Percentiles rank a stretch among this genome's conserved stretches.
Conservation (phyloP, 31 red algal species). For the Porphyra umbilicalis region DNA sequence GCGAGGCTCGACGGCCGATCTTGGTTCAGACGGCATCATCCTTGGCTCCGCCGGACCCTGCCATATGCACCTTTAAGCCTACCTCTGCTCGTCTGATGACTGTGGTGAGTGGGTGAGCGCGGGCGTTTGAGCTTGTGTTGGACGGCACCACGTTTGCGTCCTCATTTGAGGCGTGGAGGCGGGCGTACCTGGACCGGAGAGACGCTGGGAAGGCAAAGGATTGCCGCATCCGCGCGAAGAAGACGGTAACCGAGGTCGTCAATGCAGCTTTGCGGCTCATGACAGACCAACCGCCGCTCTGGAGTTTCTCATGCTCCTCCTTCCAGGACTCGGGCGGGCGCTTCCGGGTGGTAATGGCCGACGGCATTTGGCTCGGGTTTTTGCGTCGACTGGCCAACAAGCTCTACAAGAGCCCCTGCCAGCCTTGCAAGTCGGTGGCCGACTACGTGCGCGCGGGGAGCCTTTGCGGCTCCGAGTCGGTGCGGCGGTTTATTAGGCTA, state of each 20-base stretch:
- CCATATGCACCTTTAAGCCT: neutral
- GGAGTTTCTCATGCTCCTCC: neutral
- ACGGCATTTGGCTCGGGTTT: neutral
- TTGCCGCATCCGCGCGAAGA: neutral
- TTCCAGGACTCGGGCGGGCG: neutral
- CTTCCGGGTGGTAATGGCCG: neutral
- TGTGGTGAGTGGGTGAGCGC: neutral
- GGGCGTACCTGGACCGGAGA: neutral
- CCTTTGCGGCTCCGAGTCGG: neutral
- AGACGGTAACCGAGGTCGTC: neutral
- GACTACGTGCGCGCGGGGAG: neutral
- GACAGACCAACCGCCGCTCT: neutral
- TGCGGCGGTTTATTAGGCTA: neutral
- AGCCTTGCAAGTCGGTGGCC: neutral
- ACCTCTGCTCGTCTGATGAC: neutral
- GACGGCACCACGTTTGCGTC: neutral
- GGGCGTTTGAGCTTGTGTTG: neutral
- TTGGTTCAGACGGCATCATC: neutral
- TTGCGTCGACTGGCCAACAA: neutral
- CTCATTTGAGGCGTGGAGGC: neutral
- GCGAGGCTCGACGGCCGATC: neutral
- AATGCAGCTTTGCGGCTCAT: neutral
- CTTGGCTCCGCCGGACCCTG: neutral
- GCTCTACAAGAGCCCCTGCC: neutral
- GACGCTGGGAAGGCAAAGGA: neutral